Evolutionary conservation across 1,284 basidiomycete genomes (phyloP).

Genomic region (Bjerkandera adusta): DNA sequence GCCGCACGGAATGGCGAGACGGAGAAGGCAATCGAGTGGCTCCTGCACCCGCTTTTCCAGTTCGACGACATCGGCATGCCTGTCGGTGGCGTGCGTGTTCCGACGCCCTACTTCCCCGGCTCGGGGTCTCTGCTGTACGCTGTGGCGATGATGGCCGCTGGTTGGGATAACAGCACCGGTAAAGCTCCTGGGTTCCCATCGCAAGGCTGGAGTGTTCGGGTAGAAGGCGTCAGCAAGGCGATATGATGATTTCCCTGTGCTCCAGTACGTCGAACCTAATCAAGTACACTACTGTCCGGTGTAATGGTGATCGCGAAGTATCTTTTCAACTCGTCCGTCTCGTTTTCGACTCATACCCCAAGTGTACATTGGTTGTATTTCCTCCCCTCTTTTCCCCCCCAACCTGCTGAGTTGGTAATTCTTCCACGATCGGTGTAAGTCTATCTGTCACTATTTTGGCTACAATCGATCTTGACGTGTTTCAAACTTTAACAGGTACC

Average conservation of each 20-base stretch:
- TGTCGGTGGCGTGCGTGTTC: conserved; percentile 52
- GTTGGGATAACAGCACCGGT: conserved; percentile 48
- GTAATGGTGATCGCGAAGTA: too few relatives aligned
- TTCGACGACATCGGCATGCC: conserved; percentile 65
- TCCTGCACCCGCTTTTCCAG: conserved; percentile 50
- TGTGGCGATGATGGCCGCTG: conserved; percentile 54
- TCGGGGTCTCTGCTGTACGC: conserved; percentile 51
- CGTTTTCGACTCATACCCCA: too few relatives aligned
- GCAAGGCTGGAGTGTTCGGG: conserved; percentile 43
- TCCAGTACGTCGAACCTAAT: too few relatives aligned
- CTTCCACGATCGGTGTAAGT: too few relatives aligned
- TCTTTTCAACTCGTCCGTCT: too few relatives aligned
- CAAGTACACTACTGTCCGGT: too few relatives aligned
- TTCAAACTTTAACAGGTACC: too few relatives aligned
- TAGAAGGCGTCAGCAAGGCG: conserved; percentile 42
- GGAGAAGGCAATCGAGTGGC: conserved; percentile 51
- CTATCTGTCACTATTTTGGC: too few relatives aligned
- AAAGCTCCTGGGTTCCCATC: conserved; percentile 47
- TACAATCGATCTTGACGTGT: too few relatives aligned
- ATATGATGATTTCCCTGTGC: conserved; percentile 35
- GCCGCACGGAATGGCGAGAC: conserved; percentile 51
- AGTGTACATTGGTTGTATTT: too few relatives aligned
- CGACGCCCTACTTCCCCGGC: conserved; percentile 62
- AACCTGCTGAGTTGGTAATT: too few relatives aligned
- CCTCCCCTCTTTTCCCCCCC: too few relatives aligned